phyloP scores from a whole-genome alignment of 306 rosid genomes.

The Datisca glomerata region DNA sequence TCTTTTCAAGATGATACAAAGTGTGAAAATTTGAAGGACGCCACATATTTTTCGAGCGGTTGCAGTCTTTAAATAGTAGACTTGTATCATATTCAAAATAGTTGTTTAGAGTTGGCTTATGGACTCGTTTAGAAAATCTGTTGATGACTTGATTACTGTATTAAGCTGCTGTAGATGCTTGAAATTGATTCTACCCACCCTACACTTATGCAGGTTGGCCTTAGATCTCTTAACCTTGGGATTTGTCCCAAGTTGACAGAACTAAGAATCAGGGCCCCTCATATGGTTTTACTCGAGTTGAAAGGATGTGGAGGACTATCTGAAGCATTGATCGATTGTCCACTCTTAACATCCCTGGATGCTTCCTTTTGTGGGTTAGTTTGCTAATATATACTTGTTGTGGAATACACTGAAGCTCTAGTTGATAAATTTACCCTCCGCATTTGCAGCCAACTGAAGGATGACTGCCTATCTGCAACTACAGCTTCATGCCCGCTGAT shows the following conservation, averaged over 20 bases:
- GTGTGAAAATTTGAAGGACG: no score
- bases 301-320: conserved; percentile 95
- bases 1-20: no score
- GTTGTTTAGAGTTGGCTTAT: no score
- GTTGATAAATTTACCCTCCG: conserved; percentile 12
- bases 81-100: no score
- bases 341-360: conserved; percentile 76
- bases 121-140: no score
- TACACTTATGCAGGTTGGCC: conserved; percentile 80
- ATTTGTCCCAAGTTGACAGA: conserved; percentile 83
- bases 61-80: no score
- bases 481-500: conserved; percentile 74
- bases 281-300: conserved; percentile 80
- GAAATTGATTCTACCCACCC: not conserved
- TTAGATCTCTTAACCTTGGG: conserved; percentile 77
- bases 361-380: conserved; percentile 96
- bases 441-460: conserved; percentile 68
- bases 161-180: not conserved
- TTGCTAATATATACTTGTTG: conserved; percentile 8
- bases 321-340: conserved; percentile 84
- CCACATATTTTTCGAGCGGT: no score
- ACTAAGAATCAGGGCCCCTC: conserved; percentile 60
- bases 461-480: conserved; percentile 86
- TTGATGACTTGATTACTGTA: no score
- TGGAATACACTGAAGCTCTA: conserved; percentile 2